These are phyloP conservation scores for Ochetophila trinervis DNA, from an alignment of 306 rosid species.

Conservation along the genomic window DNA sequence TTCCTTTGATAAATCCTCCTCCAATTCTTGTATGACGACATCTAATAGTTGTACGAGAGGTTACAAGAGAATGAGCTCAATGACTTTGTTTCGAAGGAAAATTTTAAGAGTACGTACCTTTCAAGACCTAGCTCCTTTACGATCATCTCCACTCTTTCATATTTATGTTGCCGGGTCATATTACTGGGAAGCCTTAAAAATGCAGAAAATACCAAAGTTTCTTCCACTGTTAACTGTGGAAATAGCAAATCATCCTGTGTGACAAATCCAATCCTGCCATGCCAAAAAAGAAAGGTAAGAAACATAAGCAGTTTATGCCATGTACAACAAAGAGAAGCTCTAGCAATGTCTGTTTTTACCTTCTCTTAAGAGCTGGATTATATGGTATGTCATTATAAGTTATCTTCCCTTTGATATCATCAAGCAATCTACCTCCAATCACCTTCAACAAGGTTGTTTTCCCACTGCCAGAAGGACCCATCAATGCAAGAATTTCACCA, in stretches of 20 bases:
- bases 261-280: conserved; percentile 85
- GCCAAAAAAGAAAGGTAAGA: background rate
- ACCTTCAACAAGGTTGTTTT: conserved; percentile 88
- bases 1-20: conserved; percentile 78
- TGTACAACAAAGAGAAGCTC: conserved; percentile 1
- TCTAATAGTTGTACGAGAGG: conserved; percentile 44
- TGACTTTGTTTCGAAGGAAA: background rate
- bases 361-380: conserved; percentile 68
- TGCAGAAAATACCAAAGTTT: conserved; percentile 79
- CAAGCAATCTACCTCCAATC: conserved; percentile 71
- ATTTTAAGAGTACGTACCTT: conserved; percentile 44
- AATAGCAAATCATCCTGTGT: conserved; percentile 89
- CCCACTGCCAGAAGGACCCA: conserved; percentile 99
- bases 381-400: conserved; percentile 73
- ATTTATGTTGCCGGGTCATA: conserved; percentile 68
- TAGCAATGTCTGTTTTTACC: conserved; percentile 36
- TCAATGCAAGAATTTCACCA: conserved; percentile 90
- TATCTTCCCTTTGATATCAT: conserved; percentile 68
- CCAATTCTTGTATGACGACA: conserved; percentile 89
- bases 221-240: conserved; percentile 88
- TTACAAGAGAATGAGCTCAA: conserved; percentile 4
- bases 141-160: conserved; percentile 64
- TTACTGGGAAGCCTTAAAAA: conserved; percentile 64
- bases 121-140: conserved; percentile 85
- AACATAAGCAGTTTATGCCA: background rate